Percentiles rank a stretch among this genome's conserved stretches.
phyloP scores from a whole-genome alignment of 805 yeast species.

The Kregervanrija fluxuum region DNA sequence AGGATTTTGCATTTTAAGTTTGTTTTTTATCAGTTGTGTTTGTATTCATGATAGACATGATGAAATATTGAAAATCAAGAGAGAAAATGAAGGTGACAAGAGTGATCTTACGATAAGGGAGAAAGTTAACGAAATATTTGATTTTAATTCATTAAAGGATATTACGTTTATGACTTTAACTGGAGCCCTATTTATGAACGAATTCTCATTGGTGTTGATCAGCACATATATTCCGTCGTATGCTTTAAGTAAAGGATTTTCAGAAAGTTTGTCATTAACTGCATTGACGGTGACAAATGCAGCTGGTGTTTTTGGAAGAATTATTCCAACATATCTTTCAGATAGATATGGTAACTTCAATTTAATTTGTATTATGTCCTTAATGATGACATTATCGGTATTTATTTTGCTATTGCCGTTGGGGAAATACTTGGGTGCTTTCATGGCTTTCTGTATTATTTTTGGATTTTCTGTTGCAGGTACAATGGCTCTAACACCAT shows the following conservation, averaged over 20 bases:
- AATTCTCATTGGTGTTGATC: slow-evolving; percentile 44
- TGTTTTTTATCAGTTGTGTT: slow-evolving; percentile 24
- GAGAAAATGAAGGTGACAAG: slow-evolving; percentile 6
- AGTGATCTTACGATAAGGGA: slow-evolving; percentile 1
- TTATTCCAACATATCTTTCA: slow-evolving; percentile 37
- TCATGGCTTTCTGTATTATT: slow-evolving; percentile 45
- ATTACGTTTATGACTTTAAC: slow-evolving; percentile 33
- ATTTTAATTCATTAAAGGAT: slow-evolving; percentile 35
- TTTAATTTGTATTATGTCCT: slow-evolving; percentile 30
- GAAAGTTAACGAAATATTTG: slow-evolving; percentile 26
- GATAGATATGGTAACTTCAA: slow-evolving; percentile 41
- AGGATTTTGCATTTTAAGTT: slow-evolving; percentile 37
- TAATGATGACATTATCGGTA: slow-evolving; percentile 35
- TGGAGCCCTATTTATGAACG: slow-evolving; percentile 38
- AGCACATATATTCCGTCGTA: slow-evolving; percentile 52
- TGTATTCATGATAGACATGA: slow-evolving; percentile 25
- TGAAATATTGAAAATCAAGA: slow-evolving; percentile 13
- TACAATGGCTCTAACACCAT: slow-evolving; percentile 58
- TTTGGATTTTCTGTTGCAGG: slow-evolving; percentile 59
- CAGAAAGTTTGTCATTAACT: slow-evolving; percentile 33
- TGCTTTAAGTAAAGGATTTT: slow-evolving; percentile 42
- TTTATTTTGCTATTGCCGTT: slow-evolving; percentile 59
- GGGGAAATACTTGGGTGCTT: slow-evolving; percentile 35
- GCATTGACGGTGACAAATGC: slow-evolving; percentile 41
- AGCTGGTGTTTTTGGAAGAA: slow-evolving; percentile 38